Evolutionary conservation across 352 stramenopile genomes (phyloP).

Genomic region (Globisporangium takayamanum): DNA sequence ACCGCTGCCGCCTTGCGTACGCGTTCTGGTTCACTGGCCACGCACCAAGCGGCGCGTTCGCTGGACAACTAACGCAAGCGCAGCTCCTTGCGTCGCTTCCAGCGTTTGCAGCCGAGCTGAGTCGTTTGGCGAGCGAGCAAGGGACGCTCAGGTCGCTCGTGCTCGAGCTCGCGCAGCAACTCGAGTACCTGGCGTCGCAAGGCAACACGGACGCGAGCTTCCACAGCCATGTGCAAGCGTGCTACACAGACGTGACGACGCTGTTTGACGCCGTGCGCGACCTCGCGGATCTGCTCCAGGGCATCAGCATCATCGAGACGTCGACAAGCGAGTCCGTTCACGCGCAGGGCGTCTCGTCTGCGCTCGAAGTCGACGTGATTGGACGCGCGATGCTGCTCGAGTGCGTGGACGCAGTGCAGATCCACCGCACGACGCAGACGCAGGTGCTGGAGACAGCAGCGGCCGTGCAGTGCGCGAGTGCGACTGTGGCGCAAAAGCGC

Average conservation of each 20-base stretch:
- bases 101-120: conserved; percentile 30
- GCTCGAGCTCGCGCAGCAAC: conserved; percentile 42
- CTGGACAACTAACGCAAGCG: conserved; percentile 17
- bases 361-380: conserved; percentile 44
- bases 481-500: conserved; percentile 15
- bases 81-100: conserved; percentile 37
- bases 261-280: conserved; percentile 35
- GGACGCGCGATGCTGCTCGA: conserved; percentile 26
- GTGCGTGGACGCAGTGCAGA: conserved; percentile 11
- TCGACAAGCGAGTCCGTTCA: conserved; percentile 21
- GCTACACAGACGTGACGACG: conserved; percentile 24
- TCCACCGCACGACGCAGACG: conserved; percentile 5
- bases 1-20: conserved; percentile 35
- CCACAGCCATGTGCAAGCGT: conserved; percentile 27
- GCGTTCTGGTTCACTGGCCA: conserved; percentile 24
- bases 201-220: conserved; percentile 16
- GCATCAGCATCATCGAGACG: conserved; percentile 40
- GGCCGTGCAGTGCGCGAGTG: background rate
- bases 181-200: conserved; percentile 40
- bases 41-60: conserved; percentile 4
- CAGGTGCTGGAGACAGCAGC: conserved; percentile 7
- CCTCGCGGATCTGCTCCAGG: conserved; percentile 44
- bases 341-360: conserved; percentile 5
- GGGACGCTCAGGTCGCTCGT: conserved; percentile 22
- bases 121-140: conserved; percentile 30